These are phyloP conservation scores for Podaxis rugospora DNA, from an alignment of 768 basidiomycete genomes.

Conservation along the genomic window DNA sequence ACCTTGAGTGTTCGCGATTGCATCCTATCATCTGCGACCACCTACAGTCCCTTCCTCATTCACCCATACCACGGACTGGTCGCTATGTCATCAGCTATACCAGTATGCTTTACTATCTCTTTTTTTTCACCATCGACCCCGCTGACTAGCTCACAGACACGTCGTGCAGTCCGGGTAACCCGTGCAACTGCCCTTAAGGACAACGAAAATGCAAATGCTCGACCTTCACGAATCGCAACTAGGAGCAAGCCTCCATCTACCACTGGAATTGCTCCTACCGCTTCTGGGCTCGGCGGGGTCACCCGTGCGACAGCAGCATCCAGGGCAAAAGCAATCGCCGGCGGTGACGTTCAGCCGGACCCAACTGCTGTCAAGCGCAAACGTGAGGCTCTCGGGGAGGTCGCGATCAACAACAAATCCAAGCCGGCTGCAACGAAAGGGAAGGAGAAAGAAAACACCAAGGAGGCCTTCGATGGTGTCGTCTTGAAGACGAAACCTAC, in stretches of 20 bases:
- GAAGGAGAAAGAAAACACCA: constrained; percentile 56
- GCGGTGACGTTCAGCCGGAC: constrained; percentile 33
- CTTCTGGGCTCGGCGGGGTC: constrained; percentile 31
- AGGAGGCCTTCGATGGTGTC: constrained; percentile 60
- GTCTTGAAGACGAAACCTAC: constrained; percentile 49
- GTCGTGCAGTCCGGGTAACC: constrained; percentile 59
- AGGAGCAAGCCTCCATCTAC: constrained; percentile 55
- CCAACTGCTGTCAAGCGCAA: constrained; percentile 64
- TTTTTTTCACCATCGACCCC: constrained; percentile 12
- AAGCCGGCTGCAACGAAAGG: constrained; percentile 37
- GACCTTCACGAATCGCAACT: constrained; percentile 53
- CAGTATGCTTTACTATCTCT: constrained; percentile 27
- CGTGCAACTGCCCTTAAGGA: constrained; percentile 51
- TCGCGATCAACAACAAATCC: constrained; percentile 51
- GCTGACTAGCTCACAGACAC: constrained; percentile 42
- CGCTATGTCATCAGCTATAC: constrained; percentile 43
- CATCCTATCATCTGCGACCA: constrained; percentile 25
- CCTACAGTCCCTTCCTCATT: constrained; percentile 13
- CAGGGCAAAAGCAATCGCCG: constrained; percentile 10
- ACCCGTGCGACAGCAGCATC: constrained; percentile 43
- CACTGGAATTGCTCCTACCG: constrained; percentile 31
- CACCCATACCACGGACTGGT: constrained; percentile 19
- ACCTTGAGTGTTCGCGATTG: constrained; percentile 19
- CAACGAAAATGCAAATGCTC: constrained; percentile 72
- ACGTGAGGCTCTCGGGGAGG: constrained; percentile 76